Evolutionary conservation across 2,329 filamentous ascomycete species (phyloP).

Genomic region (Penicillium concentricum): DNA sequence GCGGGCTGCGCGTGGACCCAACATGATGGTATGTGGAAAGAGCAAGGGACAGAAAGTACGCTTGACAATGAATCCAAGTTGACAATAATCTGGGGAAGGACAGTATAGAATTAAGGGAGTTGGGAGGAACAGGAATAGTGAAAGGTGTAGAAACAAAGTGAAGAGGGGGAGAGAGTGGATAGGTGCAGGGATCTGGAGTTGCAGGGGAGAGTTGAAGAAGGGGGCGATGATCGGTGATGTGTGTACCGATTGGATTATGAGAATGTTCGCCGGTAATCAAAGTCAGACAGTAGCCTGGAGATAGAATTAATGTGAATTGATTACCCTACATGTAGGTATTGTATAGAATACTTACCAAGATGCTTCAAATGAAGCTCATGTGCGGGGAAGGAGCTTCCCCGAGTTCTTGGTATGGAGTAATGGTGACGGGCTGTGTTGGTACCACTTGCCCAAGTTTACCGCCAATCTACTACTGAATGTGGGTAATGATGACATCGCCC

Average conservation of each 20-base stretch:
- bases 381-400: constrained; percentile 15
- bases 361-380: constrained; percentile 4
- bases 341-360: not conserved
- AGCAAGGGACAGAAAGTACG: not conserved
- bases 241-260: constrained; percentile 1
- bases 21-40: constrained; percentile 34
- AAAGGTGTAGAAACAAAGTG: not conserved
- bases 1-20: constrained; percentile 51
- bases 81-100: constrained; percentile 6
- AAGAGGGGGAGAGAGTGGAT: constrained; percentile 6
- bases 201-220: constrained; percentile 7
- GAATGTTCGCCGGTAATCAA: not conserved
- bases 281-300: not conserved
- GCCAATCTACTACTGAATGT: not conserved
- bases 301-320: not conserved
- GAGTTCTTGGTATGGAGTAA: constrained; percentile 1
- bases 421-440: constrained; percentile 3
- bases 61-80: not conserved
- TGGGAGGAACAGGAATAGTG: constrained; percentile 4
- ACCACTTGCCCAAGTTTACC: not conserved
- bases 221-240: constrained; percentile 8
- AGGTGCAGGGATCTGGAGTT: constrained; percentile 1
- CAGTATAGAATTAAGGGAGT: constrained; percentile 8
- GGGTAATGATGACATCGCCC: constrained; percentile 14
- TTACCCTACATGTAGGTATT: too few relatives aligned